phyloP scores from a whole-genome alignment of 1,139 yeast genomes.

The Sugiyamaella paludigena region DNA sequence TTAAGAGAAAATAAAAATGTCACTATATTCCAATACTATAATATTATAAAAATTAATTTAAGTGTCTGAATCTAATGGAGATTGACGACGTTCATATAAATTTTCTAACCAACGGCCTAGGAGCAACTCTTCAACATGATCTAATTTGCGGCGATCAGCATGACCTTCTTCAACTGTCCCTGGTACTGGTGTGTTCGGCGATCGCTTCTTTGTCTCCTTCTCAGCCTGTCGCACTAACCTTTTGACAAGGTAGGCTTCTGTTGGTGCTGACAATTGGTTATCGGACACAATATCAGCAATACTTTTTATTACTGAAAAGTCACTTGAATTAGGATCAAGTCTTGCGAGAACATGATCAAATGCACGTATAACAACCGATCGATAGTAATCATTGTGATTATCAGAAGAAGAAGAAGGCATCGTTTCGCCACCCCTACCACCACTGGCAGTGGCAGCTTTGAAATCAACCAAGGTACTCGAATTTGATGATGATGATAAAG shows the following conservation, averaged over 20 bases:
- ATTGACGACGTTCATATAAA: constrained; percentile 5
- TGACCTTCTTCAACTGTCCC: background rate
- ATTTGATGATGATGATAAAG: background rate
- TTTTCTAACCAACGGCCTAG: constrained; percentile 47
- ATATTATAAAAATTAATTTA: too few relatives aligned
- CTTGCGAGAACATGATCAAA: constrained; percentile 23
- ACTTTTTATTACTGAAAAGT: constrained; percentile 15
- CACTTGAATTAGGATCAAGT: constrained; percentile 20
- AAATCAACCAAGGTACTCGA: background rate
- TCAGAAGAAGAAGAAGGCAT: background rate
- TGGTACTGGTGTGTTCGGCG: background rate
- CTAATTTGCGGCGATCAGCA: constrained; percentile 40
- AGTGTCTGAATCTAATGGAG: too few relatives aligned
- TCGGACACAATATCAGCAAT: constrained; percentile 14
- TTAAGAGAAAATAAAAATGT: background rate
- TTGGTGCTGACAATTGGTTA: constrained; percentile 21
- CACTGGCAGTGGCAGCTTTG: background rate
- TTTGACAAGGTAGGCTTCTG: constrained; percentile 27
- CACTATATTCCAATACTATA: background rate
- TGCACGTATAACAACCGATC: constrained; percentile 17
- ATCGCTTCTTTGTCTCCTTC: constrained; percentile 5
- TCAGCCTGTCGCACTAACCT: constrained; percentile 22
- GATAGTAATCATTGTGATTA: background rate
- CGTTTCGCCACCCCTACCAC: background rate
- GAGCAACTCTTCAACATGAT: constrained; percentile 47